phyloP scores from a whole-genome alignment of 345 rosid species.

The Odontarrhena argentea region DNA sequence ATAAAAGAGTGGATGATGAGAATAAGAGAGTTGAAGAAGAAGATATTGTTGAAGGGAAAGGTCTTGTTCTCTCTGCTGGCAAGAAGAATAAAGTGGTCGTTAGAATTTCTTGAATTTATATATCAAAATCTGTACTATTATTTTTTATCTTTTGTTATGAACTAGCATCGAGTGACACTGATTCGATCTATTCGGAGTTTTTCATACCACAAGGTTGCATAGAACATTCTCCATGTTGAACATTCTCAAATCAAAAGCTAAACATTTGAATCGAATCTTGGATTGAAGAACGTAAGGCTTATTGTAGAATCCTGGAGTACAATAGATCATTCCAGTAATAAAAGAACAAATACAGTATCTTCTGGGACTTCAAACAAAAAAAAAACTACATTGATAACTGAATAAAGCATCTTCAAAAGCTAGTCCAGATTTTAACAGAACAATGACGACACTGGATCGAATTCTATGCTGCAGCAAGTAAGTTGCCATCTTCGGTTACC shows the following conservation, averaged over 20 bases:
- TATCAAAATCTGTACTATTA: neutral
- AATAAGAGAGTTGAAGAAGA: slow-evolving; percentile 63
- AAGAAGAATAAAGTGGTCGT: slow-evolving; percentile 92
- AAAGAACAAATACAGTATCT: slow-evolving; percentile 27
- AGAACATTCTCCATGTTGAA: slow-evolving; percentile 6
- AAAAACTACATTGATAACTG: slow-evolving; percentile 8
- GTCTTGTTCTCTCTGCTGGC: slow-evolving; percentile 90
- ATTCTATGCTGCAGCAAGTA: slow-evolving; percentile 38
- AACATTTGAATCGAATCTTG: neutral
- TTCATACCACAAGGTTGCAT: neutral
- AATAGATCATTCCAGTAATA: slow-evolving; percentile 12
- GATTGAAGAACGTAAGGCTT: slow-evolving; percentile 26
- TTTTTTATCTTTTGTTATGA: neutral
- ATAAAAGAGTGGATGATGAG: slow-evolving; percentile 75
- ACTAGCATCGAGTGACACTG: neutral
- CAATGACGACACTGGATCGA: neutral
- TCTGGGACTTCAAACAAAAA: slow-evolving; percentile 14
- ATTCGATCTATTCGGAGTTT: too few species aligned
- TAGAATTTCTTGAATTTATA: slow-evolving; percentile 61
- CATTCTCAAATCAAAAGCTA: neutral
- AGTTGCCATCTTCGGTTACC: slow-evolving; percentile 35
- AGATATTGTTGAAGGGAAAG: slow-evolving; percentile 86
- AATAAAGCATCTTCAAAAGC: slow-evolving; percentile 31
- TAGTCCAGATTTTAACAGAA: slow-evolving; percentile 20
- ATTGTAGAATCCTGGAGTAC: slow-evolving; percentile 10